A percentile compares a stretch with the other conserved stretches of the same genome.
These are phyloP conservation scores for Thalassiosira mediterranea DNA, from an alignment of 352 stramenopile genomes.

Conservation along the genomic window DNA sequence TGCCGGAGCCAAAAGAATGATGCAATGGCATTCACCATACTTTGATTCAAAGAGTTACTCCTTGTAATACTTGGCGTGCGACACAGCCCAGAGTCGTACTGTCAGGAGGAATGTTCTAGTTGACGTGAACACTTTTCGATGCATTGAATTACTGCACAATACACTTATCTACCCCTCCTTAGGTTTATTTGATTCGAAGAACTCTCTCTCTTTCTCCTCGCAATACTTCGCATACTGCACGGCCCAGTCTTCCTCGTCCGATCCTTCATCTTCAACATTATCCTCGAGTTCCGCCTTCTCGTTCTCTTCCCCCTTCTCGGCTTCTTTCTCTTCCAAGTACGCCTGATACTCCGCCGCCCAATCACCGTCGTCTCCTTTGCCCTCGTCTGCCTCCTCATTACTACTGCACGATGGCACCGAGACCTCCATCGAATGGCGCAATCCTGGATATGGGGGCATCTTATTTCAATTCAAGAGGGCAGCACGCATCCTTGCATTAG, in stretches of 20 bases:
- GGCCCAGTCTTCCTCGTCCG: slow-evolving; percentile 56
- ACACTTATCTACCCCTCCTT: too few relatives aligned
- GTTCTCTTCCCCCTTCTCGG: slow-evolving; percentile 9
- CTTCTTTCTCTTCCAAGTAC: slow-evolving; percentile 41
- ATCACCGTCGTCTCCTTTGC: slow-evolving; percentile 13
- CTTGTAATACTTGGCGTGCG: too few relatives aligned
- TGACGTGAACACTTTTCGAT: too few relatives aligned
- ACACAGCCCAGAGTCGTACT: too few relatives aligned
- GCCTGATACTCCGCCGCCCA: slow-evolving; percentile 54
- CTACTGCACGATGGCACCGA: background rate
- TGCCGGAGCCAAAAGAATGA: slow-evolving; percentile 13
- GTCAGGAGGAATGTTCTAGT: too few relatives aligned
- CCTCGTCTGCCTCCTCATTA: background rate
- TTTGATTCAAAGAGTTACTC: too few relatives aligned
- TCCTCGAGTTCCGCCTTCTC: background rate
- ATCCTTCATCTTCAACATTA: slow-evolving; percentile 2
- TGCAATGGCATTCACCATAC: too few relatives aligned
- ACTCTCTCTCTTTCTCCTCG: slow-evolving; percentile 60
- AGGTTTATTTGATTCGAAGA: slow-evolving; percentile 18
- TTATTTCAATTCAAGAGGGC: too few relatives aligned
- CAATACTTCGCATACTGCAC: slow-evolving; percentile 68
- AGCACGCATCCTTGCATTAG: too few relatives aligned
- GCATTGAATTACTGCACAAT: too few relatives aligned
- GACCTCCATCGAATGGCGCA: slow-evolving; percentile 37
- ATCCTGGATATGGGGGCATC: slow-evolving; percentile 33